These are phyloP conservation scores for Diutina neorugosa DNA, from an alignment of 1,139 yeast species.

Conservation along the genomic window DNA sequence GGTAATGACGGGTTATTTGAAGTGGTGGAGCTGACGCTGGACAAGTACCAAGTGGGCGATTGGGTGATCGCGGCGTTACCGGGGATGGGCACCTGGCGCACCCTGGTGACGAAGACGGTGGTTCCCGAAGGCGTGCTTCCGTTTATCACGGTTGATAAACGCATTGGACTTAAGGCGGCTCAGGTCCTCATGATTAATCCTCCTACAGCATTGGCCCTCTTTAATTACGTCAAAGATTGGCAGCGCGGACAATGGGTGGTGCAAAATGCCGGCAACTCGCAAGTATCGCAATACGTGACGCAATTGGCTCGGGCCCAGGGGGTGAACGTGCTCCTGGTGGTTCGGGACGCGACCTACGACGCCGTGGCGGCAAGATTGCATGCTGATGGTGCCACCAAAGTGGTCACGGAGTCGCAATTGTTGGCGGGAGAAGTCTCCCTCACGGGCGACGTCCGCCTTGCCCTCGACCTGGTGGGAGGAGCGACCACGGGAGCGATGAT, in stretches of 20 bases:
- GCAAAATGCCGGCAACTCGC: slow-evolving; percentile 1
- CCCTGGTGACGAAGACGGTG: neutral
- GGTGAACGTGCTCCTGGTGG: neutral
- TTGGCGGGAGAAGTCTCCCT: neutral
- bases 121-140: neutral
- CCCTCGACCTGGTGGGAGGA: neutral
- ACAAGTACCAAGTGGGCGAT: neutral
- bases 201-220: neutral
- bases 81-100: slow-evolving; percentile 1
- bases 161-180: neutral
- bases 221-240: neutral
- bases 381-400: neutral
- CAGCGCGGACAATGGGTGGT: neutral
- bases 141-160: neutral
- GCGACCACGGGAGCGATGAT: neutral
- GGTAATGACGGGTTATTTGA: slow-evolving; percentile 3
- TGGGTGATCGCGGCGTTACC: slow-evolving; percentile 2
- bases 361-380: neutral
- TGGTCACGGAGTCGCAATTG: neutral
- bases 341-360: neutral
- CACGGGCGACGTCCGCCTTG: neutral
- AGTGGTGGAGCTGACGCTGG: neutral
- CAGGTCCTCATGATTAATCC: slow-evolving; percentile 1
- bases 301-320: neutral
- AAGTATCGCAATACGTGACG: neutral